Evolutionary conservation across 345 rosid genomes (phyloP).

Genomic region (Citrus reticulata): DNA sequence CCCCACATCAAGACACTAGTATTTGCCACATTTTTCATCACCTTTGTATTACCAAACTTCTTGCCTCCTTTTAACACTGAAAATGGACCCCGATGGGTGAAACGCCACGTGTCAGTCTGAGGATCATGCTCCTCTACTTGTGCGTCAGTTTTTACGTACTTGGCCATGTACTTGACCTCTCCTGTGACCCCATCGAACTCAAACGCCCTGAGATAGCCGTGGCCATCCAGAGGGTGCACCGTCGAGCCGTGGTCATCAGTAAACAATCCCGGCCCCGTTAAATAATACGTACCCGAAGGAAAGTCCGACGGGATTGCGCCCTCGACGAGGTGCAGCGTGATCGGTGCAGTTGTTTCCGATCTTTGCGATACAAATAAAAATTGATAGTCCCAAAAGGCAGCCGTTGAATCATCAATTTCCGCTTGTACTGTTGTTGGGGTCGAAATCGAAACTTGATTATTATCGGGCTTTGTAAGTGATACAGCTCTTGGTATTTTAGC

Average conservation of each 20-base stretch:
- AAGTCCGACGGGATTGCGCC: slow-evolving; percentile 68
- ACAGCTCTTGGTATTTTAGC: slow-evolving; percentile 39
- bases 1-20: slow-evolving; percentile 88
- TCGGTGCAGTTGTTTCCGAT: slow-evolving; percentile 47
- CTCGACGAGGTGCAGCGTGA: slow-evolving; percentile 38
- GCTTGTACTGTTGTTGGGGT: neutral
- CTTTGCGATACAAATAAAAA: slow-evolving; percentile 78
- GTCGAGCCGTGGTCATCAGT: slow-evolving; percentile 86
- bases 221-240: slow-evolving; percentile 91
- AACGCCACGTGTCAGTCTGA: slow-evolving; percentile 68
- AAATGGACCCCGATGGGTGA: slow-evolving; percentile 82
- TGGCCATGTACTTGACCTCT: slow-evolving; percentile 63
- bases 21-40: slow-evolving; percentile 94
- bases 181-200: slow-evolving; percentile 34
- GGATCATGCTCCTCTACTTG: slow-evolving; percentile 74
- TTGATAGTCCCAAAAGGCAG: slow-evolving; percentile 89
- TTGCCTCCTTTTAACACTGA: slow-evolving; percentile 71
- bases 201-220: slow-evolving; percentile 83
- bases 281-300: slow-evolving; percentile 81
- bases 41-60: slow-evolving; percentile 75
- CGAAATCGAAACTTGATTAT: slow-evolving; percentile 7
- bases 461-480: slow-evolving; percentile 43
- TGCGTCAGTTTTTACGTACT: slow-evolving; percentile 84
- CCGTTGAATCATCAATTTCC: slow-evolving; percentile 32
- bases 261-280: slow-evolving; percentile 83